phyloP scores from a whole-genome alignment of 305 asterid genomes.

The Fraxinus angustifolia region DNA sequence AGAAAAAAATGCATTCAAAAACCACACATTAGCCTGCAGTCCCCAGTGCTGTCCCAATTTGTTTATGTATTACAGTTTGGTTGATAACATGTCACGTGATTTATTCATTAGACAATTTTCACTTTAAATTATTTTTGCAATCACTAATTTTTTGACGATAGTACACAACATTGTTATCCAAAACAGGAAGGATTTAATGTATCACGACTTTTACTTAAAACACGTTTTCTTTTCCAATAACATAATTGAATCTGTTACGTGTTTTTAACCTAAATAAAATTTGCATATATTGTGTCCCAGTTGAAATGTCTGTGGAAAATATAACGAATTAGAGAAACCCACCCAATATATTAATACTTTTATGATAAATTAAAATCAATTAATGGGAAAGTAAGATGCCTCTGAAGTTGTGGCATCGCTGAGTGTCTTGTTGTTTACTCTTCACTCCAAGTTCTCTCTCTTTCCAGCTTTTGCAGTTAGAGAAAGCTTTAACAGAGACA shows the following conservation, averaged over 20 bases:
- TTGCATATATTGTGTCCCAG: background rate
- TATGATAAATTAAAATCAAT: background rate
- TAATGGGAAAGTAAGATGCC: background rate
- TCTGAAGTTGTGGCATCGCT: background rate
- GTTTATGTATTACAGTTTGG: background rate
- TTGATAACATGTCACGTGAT: no score
- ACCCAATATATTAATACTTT: background rate
- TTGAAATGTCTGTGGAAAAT: background rate
- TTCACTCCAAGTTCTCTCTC: conserved; percentile 24
- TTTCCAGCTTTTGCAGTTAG: conserved; percentile 12
- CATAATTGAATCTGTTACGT: background rate
- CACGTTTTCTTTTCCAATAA: no score
- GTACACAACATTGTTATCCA: no score
- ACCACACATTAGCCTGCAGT: background rate
- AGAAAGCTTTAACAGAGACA: conserved; percentile 15
- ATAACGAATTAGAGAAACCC: no score
- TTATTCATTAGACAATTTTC: no score
- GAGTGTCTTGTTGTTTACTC: conserved; percentile 8
- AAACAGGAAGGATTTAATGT: no score
- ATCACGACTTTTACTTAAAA: no score
- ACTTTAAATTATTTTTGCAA: no score
- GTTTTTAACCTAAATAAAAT: no score
- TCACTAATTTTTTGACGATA: no score
- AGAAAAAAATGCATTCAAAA: background rate
- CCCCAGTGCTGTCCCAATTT: background rate